Evolutionary conservation across 352 stramenopile genomes (phyloP), one percentile per base, ranked within the genome.

Genomic region (Phytophthora crassamura): DNA sequence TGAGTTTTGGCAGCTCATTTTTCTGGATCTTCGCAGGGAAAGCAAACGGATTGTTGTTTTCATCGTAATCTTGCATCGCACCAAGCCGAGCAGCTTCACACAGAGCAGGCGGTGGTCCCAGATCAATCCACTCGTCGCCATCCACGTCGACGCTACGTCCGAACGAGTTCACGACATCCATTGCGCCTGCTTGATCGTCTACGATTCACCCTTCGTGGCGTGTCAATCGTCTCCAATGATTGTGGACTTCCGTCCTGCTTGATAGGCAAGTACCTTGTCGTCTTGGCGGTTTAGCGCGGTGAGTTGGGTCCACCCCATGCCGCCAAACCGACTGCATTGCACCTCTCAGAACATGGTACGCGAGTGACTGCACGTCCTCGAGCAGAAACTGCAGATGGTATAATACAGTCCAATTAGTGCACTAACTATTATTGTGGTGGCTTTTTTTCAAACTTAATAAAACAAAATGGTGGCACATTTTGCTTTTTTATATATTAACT

Each of bases 61-160:
- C 59, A 20, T 35, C 32, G 20, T 64, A 41, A 16, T 30, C 36
- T 20, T 33, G n/a, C 5, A 28, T 5, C 2, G 18, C 7, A 12
- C 28, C 47, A 16, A 6, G 6, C 8, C 33, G 25, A n/a, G 22
- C 39, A 7, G 16, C 38, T 28, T 42, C 28, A 45, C 61, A n/a
- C 14, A 28, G 16, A n/a, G 49, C 22, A 25, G 49, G 40, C 3
- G 54, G 15, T 4, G 38, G 53, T 28, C 59, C 59, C 5, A 90
- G 32, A 12, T 86, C 67, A 36, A 88, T 80, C 81, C 81, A 90
- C 40, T 86, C 78, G 46, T 69, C 58, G 4, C 54, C 53, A 20
- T 78, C 60, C 32, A 69, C 52, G 5, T 70, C 62, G n/a, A 72
- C 47, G 41, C 64, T 78, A 14, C 38, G 40, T 42, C 64, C 65